A percentile compares a stretch with the other conserved stretches of the same genome.
These are phyloP conservation scores for Colletotrichum spaethianum DNA, from an alignment of 2,329 filamentous ascomycete species.

Conservation along the genomic window DNA sequence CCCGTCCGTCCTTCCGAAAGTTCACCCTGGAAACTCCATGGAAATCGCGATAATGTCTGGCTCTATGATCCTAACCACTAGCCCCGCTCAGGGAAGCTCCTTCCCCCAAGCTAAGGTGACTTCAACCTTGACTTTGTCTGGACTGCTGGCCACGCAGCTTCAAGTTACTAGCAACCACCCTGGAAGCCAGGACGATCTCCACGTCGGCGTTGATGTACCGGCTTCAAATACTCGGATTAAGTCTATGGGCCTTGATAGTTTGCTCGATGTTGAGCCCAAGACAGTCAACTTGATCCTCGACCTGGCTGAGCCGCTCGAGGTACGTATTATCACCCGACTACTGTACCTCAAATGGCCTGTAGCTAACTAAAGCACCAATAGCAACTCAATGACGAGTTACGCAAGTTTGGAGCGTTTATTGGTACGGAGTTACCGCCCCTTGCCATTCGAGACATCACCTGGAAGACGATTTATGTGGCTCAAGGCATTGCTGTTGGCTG, in stretches of 20 bases:
- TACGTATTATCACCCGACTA: background rate
- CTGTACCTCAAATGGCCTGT: background rate
- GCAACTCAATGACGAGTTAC: background rate
- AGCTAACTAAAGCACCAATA: background rate
- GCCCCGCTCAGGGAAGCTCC: too few relatives aligned
- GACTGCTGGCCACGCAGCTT: background rate
- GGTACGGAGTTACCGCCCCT: background rate
- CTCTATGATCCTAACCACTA: too few relatives aligned
- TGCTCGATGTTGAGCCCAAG: background rate
- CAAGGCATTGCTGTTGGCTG: background rate
- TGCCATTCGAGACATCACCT: slow-evolving; percentile 15
- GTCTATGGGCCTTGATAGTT: background rate
- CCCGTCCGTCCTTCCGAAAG: too few relatives aligned
- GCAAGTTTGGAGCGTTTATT: background rate
- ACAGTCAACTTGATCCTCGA: background rate
- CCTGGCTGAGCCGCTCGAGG: background rate
- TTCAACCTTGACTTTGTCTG: background rate
- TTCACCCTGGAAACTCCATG: too few relatives aligned
- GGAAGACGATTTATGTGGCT: slow-evolving; percentile 11
- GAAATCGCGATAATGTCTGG: background rate
- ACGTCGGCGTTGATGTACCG: background rate
- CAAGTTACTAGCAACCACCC: background rate
- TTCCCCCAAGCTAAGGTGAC: too few relatives aligned
- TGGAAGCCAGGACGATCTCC: background rate
- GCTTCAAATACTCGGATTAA: background rate